phyloP scores from a whole-genome alignment of 73 alveolate genomes.

The Paramecium tetraurelia region DNA sequence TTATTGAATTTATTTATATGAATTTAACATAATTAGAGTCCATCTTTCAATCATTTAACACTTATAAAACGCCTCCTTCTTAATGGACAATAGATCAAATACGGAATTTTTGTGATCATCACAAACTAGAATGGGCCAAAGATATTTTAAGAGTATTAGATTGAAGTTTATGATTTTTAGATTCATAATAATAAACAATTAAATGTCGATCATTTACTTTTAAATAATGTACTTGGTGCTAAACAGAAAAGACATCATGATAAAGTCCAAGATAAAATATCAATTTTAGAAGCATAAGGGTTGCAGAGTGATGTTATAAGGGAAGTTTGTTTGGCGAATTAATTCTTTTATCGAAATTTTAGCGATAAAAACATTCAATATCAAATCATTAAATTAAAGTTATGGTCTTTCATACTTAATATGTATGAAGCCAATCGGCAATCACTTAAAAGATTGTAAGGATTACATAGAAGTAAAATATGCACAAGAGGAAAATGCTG shows the following conservation, averaged over 20 bases:
- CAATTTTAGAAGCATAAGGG: background rate
- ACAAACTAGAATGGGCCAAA: conserved; percentile 26
- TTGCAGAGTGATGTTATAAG: background rate
- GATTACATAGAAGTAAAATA: background rate
- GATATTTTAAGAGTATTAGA: background rate
- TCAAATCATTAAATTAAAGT: background rate
- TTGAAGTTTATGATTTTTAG: background rate
- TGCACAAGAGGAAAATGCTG: background rate
- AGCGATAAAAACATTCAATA: conserved; percentile 8
- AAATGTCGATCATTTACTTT: conserved; percentile 4
- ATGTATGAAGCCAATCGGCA: background rate
- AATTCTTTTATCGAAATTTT: background rate
- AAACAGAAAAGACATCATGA: background rate
- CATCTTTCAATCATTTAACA: background rate
- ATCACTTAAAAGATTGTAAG: conserved; percentile 13
- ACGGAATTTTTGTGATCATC: background rate
- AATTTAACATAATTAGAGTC: conserved; percentile 20
- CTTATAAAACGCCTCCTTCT: background rate
- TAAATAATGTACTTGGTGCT: background rate
- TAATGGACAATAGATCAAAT: conserved; percentile 16
- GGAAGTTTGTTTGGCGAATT: background rate
- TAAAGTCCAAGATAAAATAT: background rate
- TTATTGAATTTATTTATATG: background rate
- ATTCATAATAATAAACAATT: background rate
- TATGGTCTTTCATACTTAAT: conserved; percentile 24